Conservation (phyloP, 257 asterid genomes). For the Lavandula angustifolia region DNA sequence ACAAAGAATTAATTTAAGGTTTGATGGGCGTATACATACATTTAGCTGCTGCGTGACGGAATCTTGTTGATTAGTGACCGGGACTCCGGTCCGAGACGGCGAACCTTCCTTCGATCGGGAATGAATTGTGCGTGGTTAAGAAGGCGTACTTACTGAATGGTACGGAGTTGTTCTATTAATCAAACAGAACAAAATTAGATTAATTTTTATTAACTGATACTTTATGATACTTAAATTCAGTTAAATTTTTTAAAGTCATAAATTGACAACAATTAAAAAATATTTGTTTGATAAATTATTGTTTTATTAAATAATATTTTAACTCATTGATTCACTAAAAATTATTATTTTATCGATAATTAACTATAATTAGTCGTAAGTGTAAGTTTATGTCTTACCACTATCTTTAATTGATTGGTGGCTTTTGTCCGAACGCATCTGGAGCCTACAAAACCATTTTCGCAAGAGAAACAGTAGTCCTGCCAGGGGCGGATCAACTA, state of each 20-base stretch:
- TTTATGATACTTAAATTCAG: too few species aligned
- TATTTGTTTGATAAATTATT: too few species aligned
- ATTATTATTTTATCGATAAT: too few species aligned
- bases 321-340: too few species aligned
- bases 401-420: conserved; percentile 48
- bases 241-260: too few species aligned
- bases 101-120: conserved; percentile 52
- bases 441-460: conserved; percentile 43
- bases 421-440: conserved; percentile 65
- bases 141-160: conserved; percentile 79
- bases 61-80: conserved; percentile 70
- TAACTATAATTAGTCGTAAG: too few species aligned
- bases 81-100: conserved; percentile 49
- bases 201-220: too few species aligned
- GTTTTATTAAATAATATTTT: too few species aligned
- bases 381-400: conserved; percentile 39
- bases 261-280: too few species aligned
- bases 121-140: conserved; percentile 74
- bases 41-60: conserved; percentile 59
- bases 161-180: conserved; percentile 59
- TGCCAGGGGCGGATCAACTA: too few species aligned
- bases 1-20: background rate
- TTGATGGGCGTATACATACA: conserved; percentile 31
- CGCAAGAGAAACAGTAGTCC: conserved; percentile 54
- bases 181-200: background rate